A percentile compares a stretch with the other conserved stretches of the same genome.
Conservation (phyloP, 257 asterid species). For the Capsicum baccatum region DNA sequence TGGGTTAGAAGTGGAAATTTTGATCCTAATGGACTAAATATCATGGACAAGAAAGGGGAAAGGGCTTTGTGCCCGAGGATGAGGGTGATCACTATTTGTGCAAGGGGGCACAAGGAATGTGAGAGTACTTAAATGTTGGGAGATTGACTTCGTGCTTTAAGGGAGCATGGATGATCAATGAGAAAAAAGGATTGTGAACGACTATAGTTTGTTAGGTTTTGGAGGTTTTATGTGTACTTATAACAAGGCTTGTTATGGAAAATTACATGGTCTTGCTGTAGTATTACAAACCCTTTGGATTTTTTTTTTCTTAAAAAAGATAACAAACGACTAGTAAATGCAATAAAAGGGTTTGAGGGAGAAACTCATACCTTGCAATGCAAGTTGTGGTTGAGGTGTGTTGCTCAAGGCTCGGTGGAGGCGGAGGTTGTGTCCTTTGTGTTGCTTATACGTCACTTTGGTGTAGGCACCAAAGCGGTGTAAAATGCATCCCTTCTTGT, state of each 20-base stretch:
- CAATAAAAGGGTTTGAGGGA: neutral
- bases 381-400: conserved; percentile 3
- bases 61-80: neutral
- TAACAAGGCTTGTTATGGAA: neutral
- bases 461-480: neutral
- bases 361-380: neutral
- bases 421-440: neutral
- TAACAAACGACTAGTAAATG: neutral
- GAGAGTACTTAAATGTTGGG: too few species aligned
- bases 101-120: neutral
- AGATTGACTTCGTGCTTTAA: too few species aligned
- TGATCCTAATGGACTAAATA: neutral
- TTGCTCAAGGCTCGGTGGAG: neutral
- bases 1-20: neutral
- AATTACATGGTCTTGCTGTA: neutral
- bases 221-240: neutral
- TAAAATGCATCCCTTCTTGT: neutral
- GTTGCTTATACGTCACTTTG: neutral
- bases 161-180: too few species aligned
- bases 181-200: too few species aligned
- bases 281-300: neutral
- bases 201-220: neutral
- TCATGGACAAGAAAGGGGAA: neutral
- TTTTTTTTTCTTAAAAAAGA: neutral
- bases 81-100: neutral